Percentiles rank a stretch among this genome's conserved stretches.
phyloP scores from a whole-genome alignment of 345 rosid genomes.

The Populus euphratica region DNA sequence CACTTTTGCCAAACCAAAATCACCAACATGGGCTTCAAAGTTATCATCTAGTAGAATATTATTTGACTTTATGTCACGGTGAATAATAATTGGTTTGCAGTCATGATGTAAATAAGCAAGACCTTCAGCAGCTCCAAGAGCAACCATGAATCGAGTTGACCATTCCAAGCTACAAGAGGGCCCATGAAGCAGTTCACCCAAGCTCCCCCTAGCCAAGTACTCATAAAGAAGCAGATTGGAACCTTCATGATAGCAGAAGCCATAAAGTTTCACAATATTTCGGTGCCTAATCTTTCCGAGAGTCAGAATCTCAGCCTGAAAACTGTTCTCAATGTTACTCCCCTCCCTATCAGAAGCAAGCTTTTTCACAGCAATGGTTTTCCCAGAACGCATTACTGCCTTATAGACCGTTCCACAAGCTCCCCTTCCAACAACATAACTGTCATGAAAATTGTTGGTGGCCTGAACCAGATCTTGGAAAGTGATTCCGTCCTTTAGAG shows the following conservation, averaged over 20 bases:
- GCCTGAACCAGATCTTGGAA: conserved; percentile 67
- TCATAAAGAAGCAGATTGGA: conserved; percentile 71
- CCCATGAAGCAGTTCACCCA: conserved; percentile 66
- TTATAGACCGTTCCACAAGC: conserved; percentile 76
- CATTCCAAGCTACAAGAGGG: conserved; percentile 46
- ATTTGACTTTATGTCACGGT: conserved; percentile 80
- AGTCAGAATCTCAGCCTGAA: conserved; percentile 70
- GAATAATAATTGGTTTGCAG: conserved; percentile 71
- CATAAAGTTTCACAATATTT: conserved; percentile 75
- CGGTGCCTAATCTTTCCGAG: conserved; percentile 82
- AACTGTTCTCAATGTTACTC: conserved; percentile 57
- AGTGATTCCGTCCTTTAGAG: conserved; percentile 64
- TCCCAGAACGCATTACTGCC: conserved; percentile 62
- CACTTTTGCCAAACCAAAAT: conserved; percentile 77
- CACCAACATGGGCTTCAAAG: conserved; percentile 81
- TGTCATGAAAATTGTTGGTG: conserved; percentile 62
- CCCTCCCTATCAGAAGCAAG: conserved; percentile 59
- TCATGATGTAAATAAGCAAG: conserved; percentile 74
- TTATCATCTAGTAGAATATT: conserved; percentile 70
- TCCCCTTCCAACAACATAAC: conserved; percentile 59
- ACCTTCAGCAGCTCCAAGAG: conserved; percentile 83
- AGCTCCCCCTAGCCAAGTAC: conserved; percentile 75
- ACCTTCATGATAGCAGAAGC: conserved; percentile 69
- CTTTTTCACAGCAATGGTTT: conserved; percentile 68
- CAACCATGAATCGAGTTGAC: conserved; percentile 60